Percentiles rank a stretch among this genome's conserved stretches.
Conservation (phyloP, 768 basidiomycete species). For the Boletus rufocinnamomeus region DNA sequence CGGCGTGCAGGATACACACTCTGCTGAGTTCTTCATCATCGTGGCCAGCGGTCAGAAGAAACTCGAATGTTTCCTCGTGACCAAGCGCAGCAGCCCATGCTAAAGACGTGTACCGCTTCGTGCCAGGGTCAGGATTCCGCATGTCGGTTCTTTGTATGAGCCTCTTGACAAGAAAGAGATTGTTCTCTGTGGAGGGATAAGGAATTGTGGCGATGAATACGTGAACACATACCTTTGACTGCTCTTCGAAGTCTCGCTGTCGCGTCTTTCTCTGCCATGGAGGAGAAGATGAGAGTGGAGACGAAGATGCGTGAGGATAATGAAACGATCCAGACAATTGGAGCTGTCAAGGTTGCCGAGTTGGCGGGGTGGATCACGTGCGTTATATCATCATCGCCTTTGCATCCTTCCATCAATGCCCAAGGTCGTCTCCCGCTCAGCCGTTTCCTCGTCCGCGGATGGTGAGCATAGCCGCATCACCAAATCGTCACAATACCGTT, state of each 20-base stretch:
- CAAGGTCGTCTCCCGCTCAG: constrained; percentile 87
- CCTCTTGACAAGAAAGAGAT: constrained; percentile 88
- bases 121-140: constrained; percentile 82
- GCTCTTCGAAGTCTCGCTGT: constrained; percentile 74
- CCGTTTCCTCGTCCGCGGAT: constrained; percentile 85
- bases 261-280: constrained; percentile 84
- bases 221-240: constrained; percentile 60
- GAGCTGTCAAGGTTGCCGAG: constrained; percentile 9
- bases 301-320: constrained; percentile 26
- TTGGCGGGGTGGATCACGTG: constrained; percentile 32
- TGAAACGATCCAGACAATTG: constrained; percentile 30
- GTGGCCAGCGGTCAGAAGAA: constrained; percentile 80
- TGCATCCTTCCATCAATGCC: constrained; percentile 56
- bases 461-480: constrained; percentile 46
- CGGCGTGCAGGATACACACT: constrained; percentile 48
- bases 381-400: constrained; percentile 8
- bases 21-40: constrained; percentile 92
- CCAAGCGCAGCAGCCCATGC: constrained; percentile 91
- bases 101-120: constrained; percentile 79
- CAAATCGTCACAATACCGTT: background rate
- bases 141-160: constrained; percentile 85
- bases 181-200: constrained; percentile 69
- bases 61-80: constrained; percentile 92
- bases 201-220: background rate
- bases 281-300: constrained; percentile 25